Percentiles rank a stretch among this genome's conserved stretches.
Conservation (phyloP, 768 basidiomycete genomes). For the Artomyces pyxidatus region DNA sequence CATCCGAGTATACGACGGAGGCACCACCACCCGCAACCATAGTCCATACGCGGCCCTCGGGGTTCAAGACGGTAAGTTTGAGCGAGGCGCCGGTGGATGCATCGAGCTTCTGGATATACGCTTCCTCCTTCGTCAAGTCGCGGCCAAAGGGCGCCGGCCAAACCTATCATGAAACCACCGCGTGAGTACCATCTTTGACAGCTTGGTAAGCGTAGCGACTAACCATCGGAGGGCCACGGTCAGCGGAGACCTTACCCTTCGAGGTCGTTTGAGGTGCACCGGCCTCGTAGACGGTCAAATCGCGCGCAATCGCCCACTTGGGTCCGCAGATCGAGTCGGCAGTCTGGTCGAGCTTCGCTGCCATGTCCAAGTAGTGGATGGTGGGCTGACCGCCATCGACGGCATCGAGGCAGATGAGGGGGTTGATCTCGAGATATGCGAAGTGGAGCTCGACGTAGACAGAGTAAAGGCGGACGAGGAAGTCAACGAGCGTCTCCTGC, state of each 20-base stretch:
- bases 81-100: slow-evolving; percentile 95
- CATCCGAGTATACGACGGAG: slow-evolving; percentile 61
- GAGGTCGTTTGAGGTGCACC: slow-evolving; percentile 34
- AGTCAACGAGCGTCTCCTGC: slow-evolving; percentile 90
- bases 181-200: neutral
- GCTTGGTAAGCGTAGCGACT: slow-evolving; percentile 9
- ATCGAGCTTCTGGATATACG: slow-evolving; percentile 98
- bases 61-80: slow-evolving; percentile 94
- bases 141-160: slow-evolving; percentile 96
- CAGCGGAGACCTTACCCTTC: slow-evolving; percentile 56
- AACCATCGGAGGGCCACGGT: slow-evolving; percentile 96
- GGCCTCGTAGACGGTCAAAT: slow-evolving; percentile 65
- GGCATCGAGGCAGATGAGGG: slow-evolving; percentile 87
- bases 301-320: slow-evolving; percentile 98
- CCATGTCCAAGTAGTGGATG: slow-evolving; percentile 98
- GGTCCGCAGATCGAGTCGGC: slow-evolving; percentile 97
- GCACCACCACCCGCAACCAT: slow-evolving; percentile 99
- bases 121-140: slow-evolving; percentile 96
- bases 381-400: slow-evolving; percentile 59
- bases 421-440: slow-evolving; percentile 99
- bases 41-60: slow-evolving; percentile 96
- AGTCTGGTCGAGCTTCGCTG: slow-evolving; percentile 98
- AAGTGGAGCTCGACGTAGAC: slow-evolving; percentile 99
- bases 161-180: slow-evolving; percentile 30
- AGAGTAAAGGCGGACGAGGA: slow-evolving; percentile 89